A percentile compares a stretch with the other conserved stretches of the same genome.
Evolutionary conservation across 192 early-diverging fungal genomes (phyloP).

Genomic region (Backusella australiensis): DNA sequence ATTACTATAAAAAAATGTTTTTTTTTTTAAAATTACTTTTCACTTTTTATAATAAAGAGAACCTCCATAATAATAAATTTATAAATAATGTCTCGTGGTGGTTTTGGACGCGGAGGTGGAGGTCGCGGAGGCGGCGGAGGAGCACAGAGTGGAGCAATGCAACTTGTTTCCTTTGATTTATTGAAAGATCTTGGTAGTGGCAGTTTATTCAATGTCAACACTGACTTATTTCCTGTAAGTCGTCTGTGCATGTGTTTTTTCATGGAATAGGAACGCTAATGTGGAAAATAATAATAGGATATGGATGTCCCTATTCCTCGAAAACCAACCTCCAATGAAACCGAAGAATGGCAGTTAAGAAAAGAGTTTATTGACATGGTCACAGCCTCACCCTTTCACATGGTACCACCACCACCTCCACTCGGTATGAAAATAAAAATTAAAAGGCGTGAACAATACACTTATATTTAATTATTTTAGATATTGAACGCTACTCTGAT

Average conservation of each 20-base stretch:
- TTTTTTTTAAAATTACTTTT: background rate
- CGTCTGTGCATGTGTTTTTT: background rate
- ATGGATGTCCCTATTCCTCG: slow-evolving; percentile 30
- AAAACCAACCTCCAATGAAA: slow-evolving; percentile 24
- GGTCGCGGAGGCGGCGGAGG: slow-evolving; percentile 25
- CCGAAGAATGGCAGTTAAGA: slow-evolving; percentile 13
- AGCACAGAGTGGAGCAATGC: slow-evolving; percentile 22
- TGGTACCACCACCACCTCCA: slow-evolving; percentile 23
- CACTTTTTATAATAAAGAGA: background rate
- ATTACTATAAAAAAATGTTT: background rate
- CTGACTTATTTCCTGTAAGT: slow-evolving; percentile 36
- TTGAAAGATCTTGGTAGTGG: slow-evolving; percentile 31
- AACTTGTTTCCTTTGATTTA: slow-evolving; percentile 33
- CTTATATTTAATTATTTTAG: background rate
- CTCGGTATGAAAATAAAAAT: slow-evolving; percentile 2
- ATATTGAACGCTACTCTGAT: slow-evolving; percentile 37
- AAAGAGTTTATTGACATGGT: slow-evolving; percentile 18
- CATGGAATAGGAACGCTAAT: background rate
- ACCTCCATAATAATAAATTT: background rate
- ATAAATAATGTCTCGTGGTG: slow-evolving; percentile 24
- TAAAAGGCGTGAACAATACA: background rate
- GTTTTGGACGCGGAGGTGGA: slow-evolving; percentile 30
- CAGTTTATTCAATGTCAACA: slow-evolving; percentile 35
- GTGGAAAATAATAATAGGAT: slow-evolving; percentile 9
- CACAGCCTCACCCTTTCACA: slow-evolving; percentile 18